These are phyloP conservation scores for Hylodesmum podocarpum DNA, from an alignment of 306 rosid genomes.

Conservation along the genomic window DNA sequence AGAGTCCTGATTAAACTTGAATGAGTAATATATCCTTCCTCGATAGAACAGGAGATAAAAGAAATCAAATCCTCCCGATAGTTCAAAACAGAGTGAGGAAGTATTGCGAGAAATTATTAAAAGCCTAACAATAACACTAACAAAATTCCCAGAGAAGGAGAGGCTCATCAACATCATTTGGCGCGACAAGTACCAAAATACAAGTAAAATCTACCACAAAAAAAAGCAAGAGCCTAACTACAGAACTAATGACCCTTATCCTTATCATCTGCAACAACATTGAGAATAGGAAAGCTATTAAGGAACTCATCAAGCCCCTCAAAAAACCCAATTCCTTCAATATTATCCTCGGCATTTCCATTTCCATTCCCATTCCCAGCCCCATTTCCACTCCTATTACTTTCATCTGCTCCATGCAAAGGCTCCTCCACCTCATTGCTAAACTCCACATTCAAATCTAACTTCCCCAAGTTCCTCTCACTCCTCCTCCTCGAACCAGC, in stretches of 20 bases:
- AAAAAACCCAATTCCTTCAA: constrained; percentile 83
- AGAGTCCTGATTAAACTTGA: neutral
- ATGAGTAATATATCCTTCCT: constrained; percentile 25
- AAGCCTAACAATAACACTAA: constrained; percentile 16
- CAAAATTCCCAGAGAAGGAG: constrained; percentile 19
- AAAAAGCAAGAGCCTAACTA: constrained; percentile 30
- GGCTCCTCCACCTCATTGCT: constrained; percentile 91
- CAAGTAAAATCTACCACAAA: constrained; percentile 43
- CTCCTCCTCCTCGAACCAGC: constrained; percentile 58
- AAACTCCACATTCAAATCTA: constrained; percentile 97
- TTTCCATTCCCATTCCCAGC: constrained; percentile 40
- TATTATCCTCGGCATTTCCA: constrained; percentile 70
- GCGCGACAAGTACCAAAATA: constrained; percentile 23
- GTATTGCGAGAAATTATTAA: constrained; percentile 29
- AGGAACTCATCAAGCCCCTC: constrained; percentile 98
- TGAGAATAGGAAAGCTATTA: constrained; percentile 84
- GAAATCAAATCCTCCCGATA: neutral
- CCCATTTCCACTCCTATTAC: no score
- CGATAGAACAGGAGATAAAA: neutral
- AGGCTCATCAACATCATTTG: constrained; percentile 2
- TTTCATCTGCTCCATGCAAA: constrained; percentile 32
- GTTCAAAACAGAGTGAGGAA: constrained; percentile 21
- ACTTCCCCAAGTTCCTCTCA: constrained; percentile 65
- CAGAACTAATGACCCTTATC: constrained; percentile 66
- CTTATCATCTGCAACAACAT: constrained; percentile 83